Evolutionary conservation across 2,329 filamentous ascomycete genomes (phyloP), one percentile per base, ranked within the genome.

Genomic region (Geosmithia putterillii): DNA sequence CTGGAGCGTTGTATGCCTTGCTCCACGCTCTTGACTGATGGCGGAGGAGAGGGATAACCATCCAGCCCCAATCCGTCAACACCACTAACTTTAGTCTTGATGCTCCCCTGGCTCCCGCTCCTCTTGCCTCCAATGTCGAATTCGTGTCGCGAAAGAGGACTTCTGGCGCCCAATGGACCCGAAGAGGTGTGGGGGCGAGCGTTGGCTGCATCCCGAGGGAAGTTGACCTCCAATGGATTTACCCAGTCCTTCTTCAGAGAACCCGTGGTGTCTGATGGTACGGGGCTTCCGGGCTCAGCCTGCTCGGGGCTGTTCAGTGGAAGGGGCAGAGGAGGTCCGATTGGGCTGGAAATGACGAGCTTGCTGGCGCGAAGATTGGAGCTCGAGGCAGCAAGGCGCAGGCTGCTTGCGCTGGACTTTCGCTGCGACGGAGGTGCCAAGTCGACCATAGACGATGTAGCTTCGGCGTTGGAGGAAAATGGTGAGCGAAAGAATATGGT

Each of bases 181-280:
- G 51, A 48, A n/a, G 48, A 51, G 15, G 52, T 54, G 10, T 53
- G 48, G 8, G 56, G 54, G 12, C 49, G 7, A 50, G 54, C 19
- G 15, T 19, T 40, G 12, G 42, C 51, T 39, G 40, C 51, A 42
- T 51, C 56, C 45, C 51, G 63, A 42, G 50, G 49, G 46, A 68
- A 69, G 45, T 71, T 65, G 25, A 69, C 61, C 12, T 72, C 66
- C n/a, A 73, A 58, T 0, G 71, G 67, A 46, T 68, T 70, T 7
- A 67, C 59, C 60, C 66, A 68, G 4, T 62, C 58, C 44, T 62
- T 65, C 38, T 57, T 61, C 20, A 53, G 59, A 4, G 59, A 56
- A 4, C 46, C 54, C 5, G 57, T 55, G 14, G 59, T 66, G 14
- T 54, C 61, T 12, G 60, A 65, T 45, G 60, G 45, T 19, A 53